Evolutionary conservation across 2,329 filamentous ascomycete genomes (phyloP).

Genomic region (Colletotrichum sidae): DNA sequence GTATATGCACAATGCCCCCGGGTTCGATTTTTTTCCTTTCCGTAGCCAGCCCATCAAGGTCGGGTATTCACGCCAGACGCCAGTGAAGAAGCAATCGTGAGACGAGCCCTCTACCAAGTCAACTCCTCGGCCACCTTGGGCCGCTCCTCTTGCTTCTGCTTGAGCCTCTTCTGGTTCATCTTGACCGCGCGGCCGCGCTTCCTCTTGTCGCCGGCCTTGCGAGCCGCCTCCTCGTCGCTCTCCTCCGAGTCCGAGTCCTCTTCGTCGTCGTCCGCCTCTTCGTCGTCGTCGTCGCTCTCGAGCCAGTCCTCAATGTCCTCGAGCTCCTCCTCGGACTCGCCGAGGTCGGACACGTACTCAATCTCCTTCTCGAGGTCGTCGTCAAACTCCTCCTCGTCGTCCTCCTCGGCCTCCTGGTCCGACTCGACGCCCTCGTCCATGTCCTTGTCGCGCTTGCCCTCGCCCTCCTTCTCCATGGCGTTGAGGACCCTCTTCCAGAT

Average conservation of each 20-base stretch:
- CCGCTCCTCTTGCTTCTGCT: slow-evolving; percentile 62
- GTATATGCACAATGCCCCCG: slow-evolving; percentile 31
- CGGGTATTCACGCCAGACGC: slow-evolving; percentile 33
- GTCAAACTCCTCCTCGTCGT: slow-evolving; percentile 74
- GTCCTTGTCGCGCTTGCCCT: slow-evolving; percentile 86
- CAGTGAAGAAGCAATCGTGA: slow-evolving; percentile 20
- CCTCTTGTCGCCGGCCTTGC: slow-evolving; percentile 67
- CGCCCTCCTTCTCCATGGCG: slow-evolving; percentile 87
- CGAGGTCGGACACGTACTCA: slow-evolving; percentile 93
- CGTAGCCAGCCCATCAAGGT: slow-evolving; percentile 34
- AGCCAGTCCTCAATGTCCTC: slow-evolving; percentile 93
- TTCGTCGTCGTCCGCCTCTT: slow-evolving; percentile 69
- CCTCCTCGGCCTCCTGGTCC: slow-evolving; percentile 76
- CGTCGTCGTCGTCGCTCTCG: slow-evolving; percentile 73
- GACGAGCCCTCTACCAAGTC: slow-evolving; percentile 48
- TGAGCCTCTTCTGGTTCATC: slow-evolving; percentile 54
- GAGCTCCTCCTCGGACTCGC: slow-evolving; percentile 79
- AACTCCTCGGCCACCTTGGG: slow-evolving; percentile 54
- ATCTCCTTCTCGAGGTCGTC: slow-evolving; percentile 79
- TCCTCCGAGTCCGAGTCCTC: slow-evolving; percentile 69
- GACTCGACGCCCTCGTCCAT: slow-evolving; percentile 87
- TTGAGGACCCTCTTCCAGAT: slow-evolving; percentile 98
- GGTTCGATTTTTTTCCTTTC: slow-evolving; percentile 28
- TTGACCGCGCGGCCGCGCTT: slow-evolving; percentile 63
- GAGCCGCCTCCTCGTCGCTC: slow-evolving; percentile 65